Conservation (phyloP, 2,329 filamentous ascomycete species). For the Penicillium sp. region DNA sequence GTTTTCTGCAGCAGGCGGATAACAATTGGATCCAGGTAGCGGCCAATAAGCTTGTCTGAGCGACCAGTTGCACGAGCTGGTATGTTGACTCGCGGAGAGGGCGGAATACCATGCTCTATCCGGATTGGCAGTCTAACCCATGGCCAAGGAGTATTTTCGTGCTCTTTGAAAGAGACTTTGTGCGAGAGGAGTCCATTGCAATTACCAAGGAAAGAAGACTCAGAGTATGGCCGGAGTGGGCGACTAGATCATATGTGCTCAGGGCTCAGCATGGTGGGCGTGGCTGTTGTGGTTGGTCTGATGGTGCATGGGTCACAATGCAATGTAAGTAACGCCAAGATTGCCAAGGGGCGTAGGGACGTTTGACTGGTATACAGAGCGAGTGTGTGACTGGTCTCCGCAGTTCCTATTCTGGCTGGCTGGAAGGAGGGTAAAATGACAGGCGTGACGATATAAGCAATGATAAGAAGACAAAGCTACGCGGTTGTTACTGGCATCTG, state of each 20-base stretch:
- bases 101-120: slow-evolving; percentile 52
- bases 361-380: not conserved
- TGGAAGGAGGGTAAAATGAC: not conserved
- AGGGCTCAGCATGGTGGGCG: not conserved
- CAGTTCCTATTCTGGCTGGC: not conserved
- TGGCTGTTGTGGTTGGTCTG: not conserved
- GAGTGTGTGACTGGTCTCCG: not conserved
- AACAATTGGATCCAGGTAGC: slow-evolving; percentile 40
- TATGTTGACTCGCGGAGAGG: slow-evolving; percentile 46
- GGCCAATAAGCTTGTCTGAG: slow-evolving; percentile 47
- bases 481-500: not conserved
- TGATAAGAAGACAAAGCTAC: not conserved
- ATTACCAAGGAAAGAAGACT: not conserved
- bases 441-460: not conserved
- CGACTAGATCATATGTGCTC: not conserved
- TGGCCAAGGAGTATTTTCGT: slow-evolving; percentile 49
- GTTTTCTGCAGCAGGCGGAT: slow-evolving; percentile 26
- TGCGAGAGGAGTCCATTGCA: not conserved
- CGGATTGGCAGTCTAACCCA: slow-evolving; percentile 49
- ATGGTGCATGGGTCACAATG: not conserved
- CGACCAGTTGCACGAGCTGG: slow-evolving; percentile 51
- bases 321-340: not conserved
- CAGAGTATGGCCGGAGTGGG: not conserved
- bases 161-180: slow-evolving; percentile 35
- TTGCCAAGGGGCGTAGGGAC: not conserved